Base-by-base conservation (phyloP, 2,329 filamentous ascomycete genomes). In the Aspergillus transmontanensis region DNA sequence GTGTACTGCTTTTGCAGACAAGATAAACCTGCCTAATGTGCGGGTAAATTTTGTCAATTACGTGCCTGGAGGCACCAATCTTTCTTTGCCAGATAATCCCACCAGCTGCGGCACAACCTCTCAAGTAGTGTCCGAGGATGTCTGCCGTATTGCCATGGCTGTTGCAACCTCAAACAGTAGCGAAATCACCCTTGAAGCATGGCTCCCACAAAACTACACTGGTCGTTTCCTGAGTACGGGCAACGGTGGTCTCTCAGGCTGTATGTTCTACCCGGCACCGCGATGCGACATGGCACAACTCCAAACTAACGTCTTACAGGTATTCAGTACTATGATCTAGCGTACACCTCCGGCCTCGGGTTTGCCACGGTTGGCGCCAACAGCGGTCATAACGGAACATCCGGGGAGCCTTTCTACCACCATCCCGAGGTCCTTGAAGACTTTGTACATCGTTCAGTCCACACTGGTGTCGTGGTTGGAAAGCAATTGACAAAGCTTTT, bases 321-420 rank as follows among this genome's bases (percentile, higher is more conserved):
- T 64, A 78, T 80, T 32, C 78, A 80, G 67, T 80, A 84, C 63
- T 73, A 79, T 62, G 81, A 80, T 64, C 71, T 79, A 34, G 80
- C 75, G 1, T 84, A 84, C 51, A 77, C 79, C 1, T 71, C 76
- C 7, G 66, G 73, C 0, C 72, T 79, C 19, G 81, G 81, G 0
- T 84, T 85, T 59, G 77, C 81, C 1, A 74, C 77, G 0, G 78
- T 84, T 32, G 82, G 81, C 2, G 79, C 83, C 1, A 84, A 85
- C 61, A 83, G 82, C 26, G 83, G 83, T 3, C 83, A 85, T 54
- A 82, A 84, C 64, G 83, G 82, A 43, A 76, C 78, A 4, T 78
- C 76, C 4, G 83, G 83, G n/a, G 60, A 71, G 28, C 74, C 81
- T 0, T 85, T 85, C 65, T 79, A 81, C 57, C 74, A 80, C 21